phyloP scores from a whole-genome alignment of 345 rosid species.

The Barbarea vulgaris region DNA sequence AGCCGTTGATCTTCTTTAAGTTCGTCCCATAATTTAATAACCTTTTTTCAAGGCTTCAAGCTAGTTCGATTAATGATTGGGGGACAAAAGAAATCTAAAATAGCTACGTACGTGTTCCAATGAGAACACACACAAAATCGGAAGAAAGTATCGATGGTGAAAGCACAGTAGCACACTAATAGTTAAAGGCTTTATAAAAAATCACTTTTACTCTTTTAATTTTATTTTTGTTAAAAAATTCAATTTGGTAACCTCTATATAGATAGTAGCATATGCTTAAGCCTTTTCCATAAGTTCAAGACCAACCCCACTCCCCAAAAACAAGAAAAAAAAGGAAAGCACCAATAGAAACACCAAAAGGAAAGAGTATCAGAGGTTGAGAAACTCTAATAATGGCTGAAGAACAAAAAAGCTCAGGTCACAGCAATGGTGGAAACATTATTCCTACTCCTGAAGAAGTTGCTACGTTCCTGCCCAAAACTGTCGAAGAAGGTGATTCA shows the following conservation, averaged over 20 bases:
- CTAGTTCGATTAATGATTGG: neutral
- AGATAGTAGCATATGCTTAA: conserved; percentile 14
- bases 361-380: conserved; percentile 11
- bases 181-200: neutral
- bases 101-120: conserved; percentile 19
- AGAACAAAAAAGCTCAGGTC: conserved; percentile 22
- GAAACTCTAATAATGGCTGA: conserved; percentile 32
- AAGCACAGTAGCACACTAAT: neutral
- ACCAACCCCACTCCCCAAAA: neutral
- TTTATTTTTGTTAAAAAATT: neutral
- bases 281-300: conserved; percentile 8
- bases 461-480: conserved; percentile 37
- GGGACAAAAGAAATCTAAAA: neutral
- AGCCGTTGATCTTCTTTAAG: neutral
- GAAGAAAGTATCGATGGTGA: neutral
- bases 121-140: neutral
- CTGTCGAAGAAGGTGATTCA: conserved; percentile 36
- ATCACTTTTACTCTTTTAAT: neutral
- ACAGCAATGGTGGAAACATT: conserved; percentile 30
- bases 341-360: neutral
- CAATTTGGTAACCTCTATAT: neutral
- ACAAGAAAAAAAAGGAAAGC: neutral
- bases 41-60: neutral
- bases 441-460: conserved; percentile 44
- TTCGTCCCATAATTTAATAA: neutral